phyloP scores from a whole-genome alignment of 805 yeast genomes.

The Brettanomyces sp. region DNA sequence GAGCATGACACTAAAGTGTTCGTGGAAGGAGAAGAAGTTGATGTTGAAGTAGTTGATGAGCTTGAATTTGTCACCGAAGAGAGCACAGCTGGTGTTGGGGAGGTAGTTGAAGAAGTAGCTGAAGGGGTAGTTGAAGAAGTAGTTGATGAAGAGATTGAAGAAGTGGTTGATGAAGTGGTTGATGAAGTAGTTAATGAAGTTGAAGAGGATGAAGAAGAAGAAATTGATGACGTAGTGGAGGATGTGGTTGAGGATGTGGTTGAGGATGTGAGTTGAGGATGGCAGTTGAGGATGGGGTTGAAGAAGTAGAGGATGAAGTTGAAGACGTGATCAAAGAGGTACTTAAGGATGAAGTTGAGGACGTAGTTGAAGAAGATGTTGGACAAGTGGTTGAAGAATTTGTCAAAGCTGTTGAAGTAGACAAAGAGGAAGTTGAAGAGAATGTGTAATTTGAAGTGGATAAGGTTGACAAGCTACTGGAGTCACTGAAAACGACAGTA shows the following conservation, averaged over 20 bases:
- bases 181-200: constrained; percentile 1
- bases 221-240: background rate
- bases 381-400: background rate
- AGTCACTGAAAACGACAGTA: constrained; percentile 1
- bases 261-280: background rate
- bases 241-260: background rate
- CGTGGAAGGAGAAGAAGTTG: no score
- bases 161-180: constrained; percentile 1
- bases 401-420: constrained; percentile 3
- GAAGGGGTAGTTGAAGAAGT: constrained; percentile 2
- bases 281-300: background rate
- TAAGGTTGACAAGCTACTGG: background rate
- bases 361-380: constrained; percentile 1
- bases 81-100: background rate
- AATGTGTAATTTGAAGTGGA: background rate
- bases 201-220: background rate
- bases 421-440: background rate
- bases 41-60: no score
- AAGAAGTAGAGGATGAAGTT: background rate
- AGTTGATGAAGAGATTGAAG: background rate
- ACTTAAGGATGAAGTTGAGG: constrained; percentile 1
- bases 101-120: constrained; percentile 2
- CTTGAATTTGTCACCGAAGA: background rate
- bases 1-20: background rate
- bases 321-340: background rate